Evolutionary conservation across 2,329 filamentous ascomycete species (phyloP).

Genomic region (Colletotrichum graminicola): DNA sequence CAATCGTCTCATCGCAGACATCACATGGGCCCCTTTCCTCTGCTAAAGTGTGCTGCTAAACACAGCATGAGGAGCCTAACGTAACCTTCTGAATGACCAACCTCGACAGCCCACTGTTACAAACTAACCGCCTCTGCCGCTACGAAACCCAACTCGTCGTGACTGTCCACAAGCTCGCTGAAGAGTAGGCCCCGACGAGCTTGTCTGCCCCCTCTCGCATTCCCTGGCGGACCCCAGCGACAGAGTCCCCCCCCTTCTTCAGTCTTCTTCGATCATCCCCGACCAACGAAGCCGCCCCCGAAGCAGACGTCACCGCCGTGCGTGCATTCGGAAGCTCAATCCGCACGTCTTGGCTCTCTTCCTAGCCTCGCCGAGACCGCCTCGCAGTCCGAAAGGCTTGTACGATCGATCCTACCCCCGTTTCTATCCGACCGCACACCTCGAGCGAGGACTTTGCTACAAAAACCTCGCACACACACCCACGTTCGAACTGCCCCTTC

Average conservation of each 20-base stretch:
- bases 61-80: constrained; percentile 12
- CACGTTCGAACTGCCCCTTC: not conserved
- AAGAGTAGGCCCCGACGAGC: not conserved
- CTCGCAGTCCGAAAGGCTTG: constrained; percentile 24
- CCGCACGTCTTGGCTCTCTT: constrained; percentile 26
- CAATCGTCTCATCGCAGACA: constrained; percentile 39
- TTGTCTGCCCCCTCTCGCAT: constrained; percentile 1
- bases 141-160: constrained; percentile 32
- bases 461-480: constrained; percentile 9
- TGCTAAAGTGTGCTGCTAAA: constrained; percentile 29
- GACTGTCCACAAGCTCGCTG: constrained; percentile 10
- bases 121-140: constrained; percentile 7
- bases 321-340: constrained; percentile 4
- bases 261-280: constrained; percentile 10
- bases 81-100: constrained; percentile 24
- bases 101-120: constrained; percentile 18
- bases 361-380: constrained; percentile 35
- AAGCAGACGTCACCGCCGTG: constrained; percentile 32
- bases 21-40: constrained; percentile 36
- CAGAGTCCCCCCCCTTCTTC: not conserved
- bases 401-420: constrained; percentile 33
- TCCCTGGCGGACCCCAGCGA: constrained; percentile 16
- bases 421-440: constrained; percentile 11
- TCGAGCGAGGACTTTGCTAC: constrained; percentile 28
- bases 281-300: constrained; percentile 30